Percentiles rank a stretch among this genome's conserved stretches.
Evolutionary conservation across 139 green algal genomes (phyloP).

Genomic region (Chlorella sp.): DNA sequence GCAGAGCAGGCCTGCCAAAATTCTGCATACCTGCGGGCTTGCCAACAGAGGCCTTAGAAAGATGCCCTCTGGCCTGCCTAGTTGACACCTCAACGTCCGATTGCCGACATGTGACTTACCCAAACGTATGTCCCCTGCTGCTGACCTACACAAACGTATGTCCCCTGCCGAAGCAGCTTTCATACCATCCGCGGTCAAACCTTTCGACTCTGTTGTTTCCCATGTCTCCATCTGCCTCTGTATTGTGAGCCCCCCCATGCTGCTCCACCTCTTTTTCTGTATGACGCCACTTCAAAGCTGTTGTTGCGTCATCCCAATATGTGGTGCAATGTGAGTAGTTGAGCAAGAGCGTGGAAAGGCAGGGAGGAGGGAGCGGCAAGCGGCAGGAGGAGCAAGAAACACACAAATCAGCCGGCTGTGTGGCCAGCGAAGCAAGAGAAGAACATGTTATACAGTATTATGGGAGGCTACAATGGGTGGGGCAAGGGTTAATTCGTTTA

Average conservation of each 20-base stretch:
- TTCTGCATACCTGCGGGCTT: not conserved
- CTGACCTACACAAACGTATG: no score
- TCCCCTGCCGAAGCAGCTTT: no score
- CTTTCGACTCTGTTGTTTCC: not conserved
- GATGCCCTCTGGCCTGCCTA: no score
- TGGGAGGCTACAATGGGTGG: not conserved
- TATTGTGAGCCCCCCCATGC: not conserved
- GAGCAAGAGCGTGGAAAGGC: not conserved
- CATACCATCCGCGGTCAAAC: no score
- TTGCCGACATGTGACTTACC: not conserved
- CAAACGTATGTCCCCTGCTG: no score
- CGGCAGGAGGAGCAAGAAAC: not conserved
- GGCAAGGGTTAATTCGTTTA: not conserved
- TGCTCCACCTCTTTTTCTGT: not conserved
- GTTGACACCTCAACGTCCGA: not conserved
- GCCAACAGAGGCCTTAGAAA: not conserved
- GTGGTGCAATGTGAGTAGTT: not conserved
- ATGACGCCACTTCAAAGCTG: not conserved
- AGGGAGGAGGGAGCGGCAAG: not conserved
- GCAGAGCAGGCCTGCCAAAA: not conserved
- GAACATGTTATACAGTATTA: not conserved
- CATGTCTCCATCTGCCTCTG: not conserved
- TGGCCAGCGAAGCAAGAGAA: not conserved
- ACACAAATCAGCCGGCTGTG: no score
- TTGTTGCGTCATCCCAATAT: not conserved